Conservation (phyloP, 2,329 filamentous ascomycete genomes). For the Cordyceps sp. region DNA sequence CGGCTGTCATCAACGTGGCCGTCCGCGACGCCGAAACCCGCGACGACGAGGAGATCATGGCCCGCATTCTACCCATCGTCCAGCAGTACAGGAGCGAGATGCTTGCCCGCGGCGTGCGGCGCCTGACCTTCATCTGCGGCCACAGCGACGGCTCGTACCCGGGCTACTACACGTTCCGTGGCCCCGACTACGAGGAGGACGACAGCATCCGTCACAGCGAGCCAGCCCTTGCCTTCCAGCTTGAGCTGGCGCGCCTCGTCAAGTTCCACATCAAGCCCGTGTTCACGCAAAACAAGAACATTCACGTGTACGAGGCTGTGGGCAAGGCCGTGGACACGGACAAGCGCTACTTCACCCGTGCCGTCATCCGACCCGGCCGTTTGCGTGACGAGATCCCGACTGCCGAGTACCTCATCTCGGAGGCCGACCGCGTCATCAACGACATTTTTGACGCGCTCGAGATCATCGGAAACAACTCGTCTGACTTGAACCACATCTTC, state of each 20-base stretch:
- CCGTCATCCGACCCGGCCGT: slow-evolving; percentile 83
- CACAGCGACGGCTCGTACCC: slow-evolving; percentile 89
- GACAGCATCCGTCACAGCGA: slow-evolving; percentile 94
- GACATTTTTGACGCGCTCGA: slow-evolving; percentile 95
- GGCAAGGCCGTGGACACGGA: slow-evolving; percentile 92
- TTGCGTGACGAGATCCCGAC: slow-evolving; percentile 95
- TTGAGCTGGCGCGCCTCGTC: slow-evolving; percentile 80
- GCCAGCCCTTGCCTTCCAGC: slow-evolving; percentile 93
- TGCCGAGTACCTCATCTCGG: slow-evolving; percentile 95
- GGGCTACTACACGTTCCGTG: slow-evolving; percentile 96
- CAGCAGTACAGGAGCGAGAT: slow-evolving; percentile 74
- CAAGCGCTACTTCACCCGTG: slow-evolving; percentile 96
- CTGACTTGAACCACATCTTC: slow-evolving; percentile 98
- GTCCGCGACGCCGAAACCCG: slow-evolving; percentile 74
- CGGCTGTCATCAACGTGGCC: slow-evolving; percentile 83
- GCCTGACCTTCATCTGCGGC: slow-evolving; percentile 91
- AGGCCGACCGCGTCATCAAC: slow-evolving; percentile 90
- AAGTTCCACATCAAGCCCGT: slow-evolving; percentile 98
- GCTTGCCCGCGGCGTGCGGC: slow-evolving; percentile 63
- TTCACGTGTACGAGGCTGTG: slow-evolving; percentile 94
- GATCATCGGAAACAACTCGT: slow-evolving; percentile 98
- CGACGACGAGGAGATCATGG: slow-evolving; percentile 66
- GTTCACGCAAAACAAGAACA: slow-evolving; percentile 97
- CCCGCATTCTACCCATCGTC: slow-evolving; percentile 60
- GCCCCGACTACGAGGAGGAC: slow-evolving; percentile 77